These are phyloP conservation scores for Gossypium mustelinum DNA, from an alignment of 345 rosid genomes.

Conservation along the genomic window DNA sequence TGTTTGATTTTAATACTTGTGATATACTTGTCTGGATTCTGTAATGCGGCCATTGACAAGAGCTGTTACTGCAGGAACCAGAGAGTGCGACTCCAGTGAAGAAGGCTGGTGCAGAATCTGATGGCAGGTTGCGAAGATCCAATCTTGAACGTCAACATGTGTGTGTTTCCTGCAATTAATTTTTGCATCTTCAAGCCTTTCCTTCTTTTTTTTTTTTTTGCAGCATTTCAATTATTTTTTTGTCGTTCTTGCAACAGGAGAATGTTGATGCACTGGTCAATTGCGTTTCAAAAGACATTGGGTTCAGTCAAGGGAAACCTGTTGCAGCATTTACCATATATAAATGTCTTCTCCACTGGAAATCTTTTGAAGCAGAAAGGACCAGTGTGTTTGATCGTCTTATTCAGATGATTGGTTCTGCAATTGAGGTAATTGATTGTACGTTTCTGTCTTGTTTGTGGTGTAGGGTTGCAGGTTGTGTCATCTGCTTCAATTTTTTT, in stretches of 20 bases:
- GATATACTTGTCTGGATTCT: slow-evolving; percentile 12
- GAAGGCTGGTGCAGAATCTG: slow-evolving; percentile 56
- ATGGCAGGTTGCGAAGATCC: slow-evolving; percentile 64
- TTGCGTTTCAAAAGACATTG: slow-evolving; percentile 68
- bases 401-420: slow-evolving; percentile 97
- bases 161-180: slow-evolving; percentile 21
- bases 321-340: slow-evolving; percentile 93
- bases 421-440: slow-evolving; percentile 66
- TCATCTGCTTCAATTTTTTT: slow-evolving; percentile 2
- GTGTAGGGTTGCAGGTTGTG: neutral
- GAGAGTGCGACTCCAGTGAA: slow-evolving; percentile 59
- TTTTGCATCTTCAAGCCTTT: slow-evolving; percentile 15
- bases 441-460: slow-evolving; percentile 10
- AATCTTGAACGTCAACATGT: slow-evolving; percentile 84
- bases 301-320: slow-evolving; percentile 82
- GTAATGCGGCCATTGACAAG: slow-evolving; percentile 12
- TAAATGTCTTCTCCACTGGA: slow-evolving; percentile 95
- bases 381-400: slow-evolving; percentile 95
- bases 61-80: slow-evolving; percentile 52
- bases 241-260: slow-evolving; percentile 56
- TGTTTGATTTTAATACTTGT: slow-evolving; percentile 14
- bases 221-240: slow-evolving; percentile 18
- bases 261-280: slow-evolving; percentile 76
- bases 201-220: neutral
- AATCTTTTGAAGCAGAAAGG: slow-evolving; percentile 94